Evolutionary conservation across 2,329 filamentous ascomycete genomes (phyloP), one percentile per base, ranked within the genome.

Genomic region (Colletotrichum gigasporum): DNA sequence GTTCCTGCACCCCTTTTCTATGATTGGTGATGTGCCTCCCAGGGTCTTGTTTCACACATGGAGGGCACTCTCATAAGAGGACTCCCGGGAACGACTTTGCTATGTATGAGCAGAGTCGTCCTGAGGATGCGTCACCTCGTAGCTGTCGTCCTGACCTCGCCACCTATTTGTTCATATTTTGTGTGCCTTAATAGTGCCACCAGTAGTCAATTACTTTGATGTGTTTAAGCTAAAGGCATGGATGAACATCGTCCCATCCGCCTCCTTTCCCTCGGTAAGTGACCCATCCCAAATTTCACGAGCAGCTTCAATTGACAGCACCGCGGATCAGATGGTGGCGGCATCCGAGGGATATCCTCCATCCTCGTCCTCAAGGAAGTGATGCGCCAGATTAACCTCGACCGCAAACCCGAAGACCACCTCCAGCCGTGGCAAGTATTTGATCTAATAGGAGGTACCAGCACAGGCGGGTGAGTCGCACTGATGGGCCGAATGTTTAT

Each of bases 381-480:
- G n/a, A 68, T 68, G 66, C 48, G 50, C 16, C 58, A 57, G 14
- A 34, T 68, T 0, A 68, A 68, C 22, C 20, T 30, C 8, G 58
- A 52, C 22, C 52, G 63, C 2, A 47, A 47, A n/a, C n/a, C 39
- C 5, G 16, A 37, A 26, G 37, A 52, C n/a, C 58, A 57, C 9
- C 52, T 68, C 4, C 51, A 63, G 14, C 63, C 63, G n/a, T 66
- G 66, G 63, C 57, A 68, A 8, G 53, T 66, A 8, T 68, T 68
- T n/a, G 66, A 68, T 48, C 58, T 68, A n/a, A 68, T 68, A 11
- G 66, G 66, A 20, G 66, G 66, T 14, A 68, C 66, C 2, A 66
- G 63, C 18, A 68, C 66, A 9, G 66, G 66, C 2, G 66, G 61
- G 54, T 54, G 2, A 34, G 63, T 18, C 12, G 16, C 0, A 39